A percentile compares a stretch with the other conserved stretches of the same genome.
Evolutionary conservation across 1,284 basidiomycete genomes (phyloP).

Genomic region (Papiliotrema flavescens): DNA sequence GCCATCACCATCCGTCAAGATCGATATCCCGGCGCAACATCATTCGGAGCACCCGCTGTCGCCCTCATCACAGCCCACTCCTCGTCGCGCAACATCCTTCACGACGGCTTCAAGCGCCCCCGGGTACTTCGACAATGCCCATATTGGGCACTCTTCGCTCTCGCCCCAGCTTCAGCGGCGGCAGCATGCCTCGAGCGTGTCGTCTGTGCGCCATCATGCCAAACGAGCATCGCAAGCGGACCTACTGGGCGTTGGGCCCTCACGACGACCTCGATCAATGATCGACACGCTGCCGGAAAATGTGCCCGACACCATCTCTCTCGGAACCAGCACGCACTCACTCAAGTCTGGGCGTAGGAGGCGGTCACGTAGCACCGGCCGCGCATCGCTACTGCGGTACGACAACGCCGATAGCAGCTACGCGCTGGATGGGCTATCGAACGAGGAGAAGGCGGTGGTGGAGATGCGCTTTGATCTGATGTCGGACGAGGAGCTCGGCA

Average conservation of each 20-base stretch:
- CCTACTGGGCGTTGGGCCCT: conserved; percentile 21
- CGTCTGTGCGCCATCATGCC: neutral
- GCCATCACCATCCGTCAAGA: neutral
- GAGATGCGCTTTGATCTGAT: conserved; percentile 40
- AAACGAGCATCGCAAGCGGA: conserved; percentile 16
- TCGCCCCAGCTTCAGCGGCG: neutral
- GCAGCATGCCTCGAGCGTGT: neutral
- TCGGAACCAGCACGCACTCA: too few species aligned
- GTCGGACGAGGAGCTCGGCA: conserved; percentile 28
- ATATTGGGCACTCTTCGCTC: neutral
- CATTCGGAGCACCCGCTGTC: neutral
- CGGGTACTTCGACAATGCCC: neutral
- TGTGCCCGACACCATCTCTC: too few species aligned
- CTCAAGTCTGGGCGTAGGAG: neutral
- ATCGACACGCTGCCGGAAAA: neutral
- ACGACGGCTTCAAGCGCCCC: neutral
- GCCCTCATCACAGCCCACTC: neutral
- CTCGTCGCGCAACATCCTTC: neutral
- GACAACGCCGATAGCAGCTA: neutral
- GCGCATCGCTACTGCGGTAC: neutral
- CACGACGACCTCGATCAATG: conserved; percentile 5
- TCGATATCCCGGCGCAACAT: too few species aligned
- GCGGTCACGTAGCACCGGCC: conserved; percentile 1
- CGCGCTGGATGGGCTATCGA: conserved; percentile 24
- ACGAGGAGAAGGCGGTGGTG: conserved; percentile 32